Conservation (phyloP, 495 filamentous ascomycete genomes). For the Trichoderma asperelloides region DNA sequence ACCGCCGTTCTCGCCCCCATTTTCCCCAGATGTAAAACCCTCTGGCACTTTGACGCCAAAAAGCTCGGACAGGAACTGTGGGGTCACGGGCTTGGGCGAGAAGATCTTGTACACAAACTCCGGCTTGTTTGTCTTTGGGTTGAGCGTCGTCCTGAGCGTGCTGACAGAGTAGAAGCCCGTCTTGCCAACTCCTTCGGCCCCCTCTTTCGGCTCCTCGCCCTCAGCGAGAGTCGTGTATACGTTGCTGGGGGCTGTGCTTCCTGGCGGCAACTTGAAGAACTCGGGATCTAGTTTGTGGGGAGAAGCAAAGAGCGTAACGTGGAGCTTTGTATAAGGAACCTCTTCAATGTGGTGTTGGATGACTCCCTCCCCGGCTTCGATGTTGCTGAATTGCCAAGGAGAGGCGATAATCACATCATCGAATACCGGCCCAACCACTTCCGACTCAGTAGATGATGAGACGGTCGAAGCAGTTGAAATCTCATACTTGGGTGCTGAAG, state of each 20-base stretch:
- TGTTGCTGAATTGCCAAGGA: constrained; percentile 50
- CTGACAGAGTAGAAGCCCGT: constrained; percentile 84
- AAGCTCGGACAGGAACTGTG: constrained; percentile 50
- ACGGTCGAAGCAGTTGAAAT: constrained; percentile 23
- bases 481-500: constrained; percentile 34
- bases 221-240: constrained; percentile 77
- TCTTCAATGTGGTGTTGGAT: constrained; percentile 45
- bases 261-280: constrained; percentile 57
- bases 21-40: constrained; percentile 16
- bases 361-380: constrained; percentile 25
- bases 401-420: constrained; percentile 78
- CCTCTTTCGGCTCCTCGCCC: constrained; percentile 38
- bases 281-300: constrained; percentile 52
- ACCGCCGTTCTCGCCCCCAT: neutral
- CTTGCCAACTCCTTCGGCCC: constrained; percentile 50
- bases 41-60: constrained; percentile 38
- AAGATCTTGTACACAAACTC: constrained; percentile 97
- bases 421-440: constrained; percentile 35
- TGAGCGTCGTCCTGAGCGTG: constrained; percentile 54
- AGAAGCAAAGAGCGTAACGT: constrained; percentile 79
- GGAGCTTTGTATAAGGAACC: constrained; percentile 69
- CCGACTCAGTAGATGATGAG: constrained; percentile 4
- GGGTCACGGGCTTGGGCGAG: constrained; percentile 59
- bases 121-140: constrained; percentile 38
- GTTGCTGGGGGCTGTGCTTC: constrained; percentile 50